Evolutionary conservation across 2,329 filamentous ascomycete species (phyloP), one percentile per base, ranked within the genome.

Genomic region (Setomelanomma holmii): DNA sequence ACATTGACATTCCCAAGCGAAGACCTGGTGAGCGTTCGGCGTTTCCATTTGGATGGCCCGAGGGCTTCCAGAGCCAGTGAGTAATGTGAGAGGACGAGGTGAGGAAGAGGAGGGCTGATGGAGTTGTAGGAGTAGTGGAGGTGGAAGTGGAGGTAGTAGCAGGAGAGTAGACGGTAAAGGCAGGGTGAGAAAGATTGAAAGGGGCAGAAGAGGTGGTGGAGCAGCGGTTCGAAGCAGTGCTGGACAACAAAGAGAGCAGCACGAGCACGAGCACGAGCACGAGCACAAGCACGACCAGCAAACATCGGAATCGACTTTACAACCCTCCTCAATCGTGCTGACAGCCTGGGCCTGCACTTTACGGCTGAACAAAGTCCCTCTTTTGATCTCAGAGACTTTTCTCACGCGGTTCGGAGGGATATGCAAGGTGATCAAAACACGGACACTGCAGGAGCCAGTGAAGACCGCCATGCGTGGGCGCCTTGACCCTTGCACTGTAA

Each of bases 1-100:
- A 80, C 48, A 67, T 78, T 40, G 74, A 81, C 42, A 75, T 78
- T 36, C 75, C 74, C 16, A 79, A 78, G 62, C 57, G 71, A 24
- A 55, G 56, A 43, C 66, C 69, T 4, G 69, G 69, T 7, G 69
- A 74, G 57, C 58, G 69, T 4, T 64, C 56, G 10, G 69, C 69
- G 4, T 65, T 69, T 27, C 67, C 67, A 1, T 57, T 67, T 45
- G 69, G 68, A 4, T 65, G 58, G 54, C 60, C 60, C 1, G 56
- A 61, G 14, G 50, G 58, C 3, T 53, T 53, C 30, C 40, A 57
- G 49, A 40, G 38, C 22, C 45, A 50, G 49, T 55, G 43, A 55
- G 53, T 55, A 51, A 39, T 19, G 17, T n/a, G 24, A 19, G 39
- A 27, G 23, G 30, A 20, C 16, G n/a, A 21, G 44, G 27, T 14